Evolutionary conservation across 2,329 filamentous ascomycete genomes (phyloP).

Genomic region (Paecilomyces sp.): DNA sequence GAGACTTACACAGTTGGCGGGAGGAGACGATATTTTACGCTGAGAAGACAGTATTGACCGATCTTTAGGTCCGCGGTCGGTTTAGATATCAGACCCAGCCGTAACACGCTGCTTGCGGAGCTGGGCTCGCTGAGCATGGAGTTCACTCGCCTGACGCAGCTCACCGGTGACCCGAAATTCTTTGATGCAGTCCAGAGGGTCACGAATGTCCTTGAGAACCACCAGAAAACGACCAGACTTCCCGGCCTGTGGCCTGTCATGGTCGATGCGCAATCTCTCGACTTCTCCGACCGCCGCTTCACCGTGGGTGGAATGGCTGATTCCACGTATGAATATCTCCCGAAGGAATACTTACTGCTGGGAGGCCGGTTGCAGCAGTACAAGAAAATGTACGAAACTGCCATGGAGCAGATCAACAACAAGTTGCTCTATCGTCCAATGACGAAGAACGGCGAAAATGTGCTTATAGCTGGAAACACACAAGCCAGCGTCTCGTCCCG

Average conservation of each 20-base stretch:
- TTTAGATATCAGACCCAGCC: conserved; percentile 41
- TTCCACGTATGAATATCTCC: conserved; percentile 45
- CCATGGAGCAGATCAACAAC: conserved; percentile 32
- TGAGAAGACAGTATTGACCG: conserved; percentile 30
- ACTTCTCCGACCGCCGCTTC: conserved; percentile 27
- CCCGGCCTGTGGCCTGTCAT: conserved; percentile 74
- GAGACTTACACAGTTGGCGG: conserved; percentile 11
- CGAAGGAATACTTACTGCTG: conserved; percentile 42
- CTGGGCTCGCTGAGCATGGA: conserved; percentile 79
- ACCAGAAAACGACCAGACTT: conserved; percentile 63
- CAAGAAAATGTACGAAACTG: conserved; percentile 34
- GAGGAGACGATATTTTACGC: neutral
- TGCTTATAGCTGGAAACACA: conserved; percentile 33
- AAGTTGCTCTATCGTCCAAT: conserved; percentile 40
- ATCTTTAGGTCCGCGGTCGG: conserved; percentile 21
- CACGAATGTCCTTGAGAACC: conserved; percentile 66
- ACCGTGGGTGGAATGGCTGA: conserved; percentile 41
- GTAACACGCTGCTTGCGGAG: conserved; percentile 61
- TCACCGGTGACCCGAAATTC: conserved; percentile 74
- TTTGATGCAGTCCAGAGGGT: conserved; percentile 86
- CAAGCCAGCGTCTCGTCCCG: conserved; percentile 11
- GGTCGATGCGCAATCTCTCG: conserved; percentile 50
- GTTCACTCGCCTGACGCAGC: conserved; percentile 79
- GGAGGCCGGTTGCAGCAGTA: conserved; percentile 36
- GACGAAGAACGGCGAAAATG: conserved; percentile 29